These are phyloP conservation scores for Globisporangium canariense DNA, from an alignment of 352 stramenopile species.

Conservation along the genomic window DNA sequence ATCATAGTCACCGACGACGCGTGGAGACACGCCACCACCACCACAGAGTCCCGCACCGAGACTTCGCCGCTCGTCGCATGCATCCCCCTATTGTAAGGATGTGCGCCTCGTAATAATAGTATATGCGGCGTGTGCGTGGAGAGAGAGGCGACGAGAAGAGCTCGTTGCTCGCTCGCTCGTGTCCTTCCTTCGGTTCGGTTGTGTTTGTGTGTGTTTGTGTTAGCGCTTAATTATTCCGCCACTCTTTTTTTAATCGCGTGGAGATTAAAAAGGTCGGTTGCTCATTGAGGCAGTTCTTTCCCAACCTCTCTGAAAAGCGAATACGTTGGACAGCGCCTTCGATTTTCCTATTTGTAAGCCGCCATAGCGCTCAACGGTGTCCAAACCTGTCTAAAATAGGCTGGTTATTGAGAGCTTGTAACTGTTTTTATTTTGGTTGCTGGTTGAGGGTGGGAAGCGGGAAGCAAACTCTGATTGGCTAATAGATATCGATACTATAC, in stretches of 20 bases:
- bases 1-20: constrained; percentile 1
- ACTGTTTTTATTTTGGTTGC: too few species aligned
- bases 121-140: too few species aligned
- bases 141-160: neutral
- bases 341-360: too few species aligned
- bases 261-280: constrained; percentile 14
- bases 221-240: neutral
- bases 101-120: too few species aligned
- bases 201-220: neutral
- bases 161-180: neutral
- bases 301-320: too few species aligned
- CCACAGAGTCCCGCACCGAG: neutral
- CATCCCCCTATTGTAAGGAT: neutral
- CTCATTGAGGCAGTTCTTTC: neutral
- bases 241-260: constrained; percentile 17
- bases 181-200: neutral
- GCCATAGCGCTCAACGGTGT: too few species aligned
- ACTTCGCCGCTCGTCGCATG: neutral
- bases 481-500: too few species aligned
- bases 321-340: too few species aligned
- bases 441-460: too few species aligned
- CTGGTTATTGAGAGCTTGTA: too few species aligned
- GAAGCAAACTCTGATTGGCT: too few species aligned
- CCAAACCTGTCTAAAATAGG: too few species aligned
- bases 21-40: neutral